A percentile compares a stretch with the other conserved stretches of the same genome.
These are phyloP conservation scores for Beauveria caledonica DNA, from an alignment of 2,329 filamentous ascomycete genomes.

Conservation along the genomic window DNA sequence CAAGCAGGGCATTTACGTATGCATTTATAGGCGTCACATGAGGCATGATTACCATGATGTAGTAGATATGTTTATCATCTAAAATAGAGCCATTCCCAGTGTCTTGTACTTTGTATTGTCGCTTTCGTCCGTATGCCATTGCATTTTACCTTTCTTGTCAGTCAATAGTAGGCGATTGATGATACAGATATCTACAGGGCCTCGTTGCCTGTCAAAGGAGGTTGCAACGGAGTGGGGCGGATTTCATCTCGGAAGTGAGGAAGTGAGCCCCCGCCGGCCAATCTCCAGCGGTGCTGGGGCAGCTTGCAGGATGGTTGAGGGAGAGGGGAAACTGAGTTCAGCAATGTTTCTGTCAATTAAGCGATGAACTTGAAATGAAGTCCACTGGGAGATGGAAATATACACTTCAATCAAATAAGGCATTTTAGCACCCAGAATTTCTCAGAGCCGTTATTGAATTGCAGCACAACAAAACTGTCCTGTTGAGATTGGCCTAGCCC, in stretches of 20 bases:
- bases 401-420: too few relatives aligned
- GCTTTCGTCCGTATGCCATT: not conserved
- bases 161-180: not conserved
- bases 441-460: not conserved
- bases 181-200: not conserved
- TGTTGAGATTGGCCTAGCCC: slow-evolving; percentile 19
- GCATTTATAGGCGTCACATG: slow-evolving; percentile 2
- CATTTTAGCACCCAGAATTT: too few relatives aligned
- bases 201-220: too few relatives aligned
- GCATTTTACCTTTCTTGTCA: too few relatives aligned
- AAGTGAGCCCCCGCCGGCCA: slow-evolving; percentile 7
- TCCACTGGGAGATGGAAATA: too few relatives aligned
- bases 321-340: not conserved
- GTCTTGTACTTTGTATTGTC: not conserved
- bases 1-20: not conserved
- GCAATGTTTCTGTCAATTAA: too few relatives aligned
- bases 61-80: not conserved
- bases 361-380: not conserved
- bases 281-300: slow-evolving; percentile 8
- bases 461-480: not conserved
- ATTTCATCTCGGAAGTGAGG: slow-evolving; percentile 12
- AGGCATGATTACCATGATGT: not conserved
- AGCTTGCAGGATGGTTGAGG: not conserved
- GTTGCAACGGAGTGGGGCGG: slow-evolving; percentile 1
- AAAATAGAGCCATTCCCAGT: not conserved